Evolutionary conservation across 371 early-diverging fungal genomes (phyloP).

Genomic region (Lichtheimia corymbifera): DNA sequence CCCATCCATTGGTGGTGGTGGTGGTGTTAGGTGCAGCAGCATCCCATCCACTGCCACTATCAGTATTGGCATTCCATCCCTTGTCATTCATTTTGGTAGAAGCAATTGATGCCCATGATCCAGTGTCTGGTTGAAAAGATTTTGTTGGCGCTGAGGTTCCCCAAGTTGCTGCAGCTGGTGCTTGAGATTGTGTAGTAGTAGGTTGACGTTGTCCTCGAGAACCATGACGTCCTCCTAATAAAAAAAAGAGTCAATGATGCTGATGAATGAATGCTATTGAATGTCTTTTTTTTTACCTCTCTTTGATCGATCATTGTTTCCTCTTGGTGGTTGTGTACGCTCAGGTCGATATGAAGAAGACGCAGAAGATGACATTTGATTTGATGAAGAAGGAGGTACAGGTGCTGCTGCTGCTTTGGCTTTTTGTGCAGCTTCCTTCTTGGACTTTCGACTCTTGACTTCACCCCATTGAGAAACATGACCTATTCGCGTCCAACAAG

Average conservation of each 20-base stretch:
- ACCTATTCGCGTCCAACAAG: slow-evolving; percentile 48
- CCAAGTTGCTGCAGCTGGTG: slow-evolving; percentile 20
- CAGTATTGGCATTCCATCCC: slow-evolving; percentile 20
- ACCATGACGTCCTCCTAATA: slow-evolving; percentile 45
- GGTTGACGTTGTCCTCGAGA: slow-evolving; percentile 25
- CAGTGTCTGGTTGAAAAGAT: slow-evolving; percentile 16
- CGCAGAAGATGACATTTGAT: slow-evolving; percentile 2
- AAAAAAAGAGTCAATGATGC: neutral
- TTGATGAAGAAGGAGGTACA: slow-evolving; percentile 35
- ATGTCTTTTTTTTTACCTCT: slow-evolving; percentile 36
- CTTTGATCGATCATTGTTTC: slow-evolving; percentile 19
- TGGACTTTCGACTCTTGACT: slow-evolving; percentile 81
- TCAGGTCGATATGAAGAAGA: slow-evolving; percentile 15
- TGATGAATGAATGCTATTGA: neutral
- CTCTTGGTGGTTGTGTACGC: slow-evolving; percentile 10
- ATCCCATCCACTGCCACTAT: slow-evolving; percentile 17
- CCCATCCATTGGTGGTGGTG: slow-evolving; percentile 10
- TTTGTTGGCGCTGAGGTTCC: slow-evolving; percentile 15
- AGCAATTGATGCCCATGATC: slow-evolving; percentile 49
- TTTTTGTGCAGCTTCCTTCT: slow-evolving; percentile 50
- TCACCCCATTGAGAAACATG: slow-evolving; percentile 90
- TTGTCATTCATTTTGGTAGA: slow-evolving; percentile 22
- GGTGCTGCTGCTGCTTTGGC: slow-evolving; percentile 33
- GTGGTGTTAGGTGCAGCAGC: slow-evolving; percentile 1
- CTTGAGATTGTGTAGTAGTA: slow-evolving; percentile 9